A percentile compares a stretch with the other conserved stretches of the same genome.
Evolutionary conservation across 257 asterid genomes (phyloP).

Genomic region (Jaltomata sinuosa): DNA sequence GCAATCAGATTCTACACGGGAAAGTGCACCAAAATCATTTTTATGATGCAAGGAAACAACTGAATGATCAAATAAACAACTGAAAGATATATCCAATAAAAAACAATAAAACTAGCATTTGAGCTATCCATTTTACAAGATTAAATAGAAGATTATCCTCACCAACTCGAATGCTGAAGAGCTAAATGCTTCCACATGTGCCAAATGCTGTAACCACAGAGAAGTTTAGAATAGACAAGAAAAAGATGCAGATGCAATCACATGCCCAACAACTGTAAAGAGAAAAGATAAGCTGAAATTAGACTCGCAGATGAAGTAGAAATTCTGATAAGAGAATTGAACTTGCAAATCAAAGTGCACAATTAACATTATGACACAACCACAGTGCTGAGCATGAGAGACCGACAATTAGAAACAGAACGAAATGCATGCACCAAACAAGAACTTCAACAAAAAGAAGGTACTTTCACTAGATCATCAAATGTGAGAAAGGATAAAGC

Average conservation of each 20-base stretch:
- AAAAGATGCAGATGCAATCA: neutral
- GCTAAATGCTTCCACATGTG: slow-evolving; percentile 65
- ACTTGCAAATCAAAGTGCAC: neutral
- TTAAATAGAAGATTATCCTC: slow-evolving; percentile 10
- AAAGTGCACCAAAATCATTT: neutral
- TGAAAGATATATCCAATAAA: neutral
- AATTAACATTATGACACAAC: neutral
- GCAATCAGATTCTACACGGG: slow-evolving; percentile 78
- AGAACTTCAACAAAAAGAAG: neutral
- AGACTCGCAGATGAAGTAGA: neutral
- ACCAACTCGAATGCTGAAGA: slow-evolving; percentile 84
- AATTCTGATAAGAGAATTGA: neutral
- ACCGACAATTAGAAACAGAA: neutral
- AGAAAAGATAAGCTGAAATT: neutral
- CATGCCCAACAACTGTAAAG: neutral
- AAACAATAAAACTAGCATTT: neutral
- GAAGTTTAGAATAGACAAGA: neutral
- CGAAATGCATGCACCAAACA: neutral
- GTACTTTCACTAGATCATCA: neutral
- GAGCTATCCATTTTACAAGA: neutral
- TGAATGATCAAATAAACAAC: neutral
- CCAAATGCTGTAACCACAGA: slow-evolving; percentile 43
- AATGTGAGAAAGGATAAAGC: neutral
- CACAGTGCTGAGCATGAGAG: neutral
- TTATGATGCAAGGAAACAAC: neutral